Base-by-base conservation (phyloP, 2,329 filamentous ascomycete species). In the Trichoderma cornu-damae region DNA sequence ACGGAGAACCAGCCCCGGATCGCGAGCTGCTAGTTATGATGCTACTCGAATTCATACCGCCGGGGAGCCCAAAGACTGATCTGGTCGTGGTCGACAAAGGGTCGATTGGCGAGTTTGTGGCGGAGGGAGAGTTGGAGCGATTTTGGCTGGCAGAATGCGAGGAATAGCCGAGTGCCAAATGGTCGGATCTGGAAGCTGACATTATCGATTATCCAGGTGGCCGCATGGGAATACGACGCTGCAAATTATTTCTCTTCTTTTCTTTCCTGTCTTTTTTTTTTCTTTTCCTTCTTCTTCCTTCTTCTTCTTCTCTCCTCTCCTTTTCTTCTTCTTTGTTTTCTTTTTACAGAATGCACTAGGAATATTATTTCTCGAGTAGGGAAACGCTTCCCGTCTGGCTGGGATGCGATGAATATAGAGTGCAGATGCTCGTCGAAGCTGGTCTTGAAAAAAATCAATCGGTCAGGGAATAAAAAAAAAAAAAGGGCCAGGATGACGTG, bases 1-100 rank as follows among this genome's bases (percentile, higher is more conserved):
- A 96, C 67, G 94, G 94, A 81, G 94, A 99, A 72, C 92, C 92
- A 78, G 90, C 86, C 79, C 92, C 91, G 69, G 93, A 88, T 77
- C 93, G 83, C 67, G 83, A 73, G 66, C 74, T 78, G 63, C 76
- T 76, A 61, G 79, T 73, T 79, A 86, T 84, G 69, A 84, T 85
- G 67, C 75, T 74, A 59, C 77, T 72, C 60, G 79, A 74, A 60
- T 77, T 85, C 65, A 89, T 74, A 59, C 82, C 79, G 66, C 83
- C 83, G 47, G 87, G 78, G 61, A 88, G 76, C 59, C 85, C 85
- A 69, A 93, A 89, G 20, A 89, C 84, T 63, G 89, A 87, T 73
- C 90, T 85, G 64, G 86, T 75, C 59, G 76, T 68, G 66, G 79
- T 80, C 66, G 83, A 79, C 56, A 86, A 78, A 61, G 86, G 77